Evolutionary conservation across 768 basidiomycete species (phyloP).

Genomic region (Leucocoprinus sp.): DNA sequence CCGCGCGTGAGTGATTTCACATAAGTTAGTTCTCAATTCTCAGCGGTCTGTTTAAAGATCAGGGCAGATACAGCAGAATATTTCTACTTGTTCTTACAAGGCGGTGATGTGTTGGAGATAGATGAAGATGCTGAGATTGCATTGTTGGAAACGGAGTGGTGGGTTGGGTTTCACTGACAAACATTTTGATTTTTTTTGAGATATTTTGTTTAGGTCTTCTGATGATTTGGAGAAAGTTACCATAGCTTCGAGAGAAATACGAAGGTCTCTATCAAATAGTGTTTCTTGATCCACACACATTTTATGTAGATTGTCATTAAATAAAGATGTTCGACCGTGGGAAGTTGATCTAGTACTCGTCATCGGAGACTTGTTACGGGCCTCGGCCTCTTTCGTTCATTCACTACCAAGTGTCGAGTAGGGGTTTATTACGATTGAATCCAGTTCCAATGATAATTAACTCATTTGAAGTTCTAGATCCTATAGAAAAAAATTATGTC

Average conservation of each 20-base stretch:
- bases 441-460: background rate
- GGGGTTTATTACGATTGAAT: background rate
- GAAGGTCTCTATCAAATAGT: background rate
- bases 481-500: conserved; percentile 26
- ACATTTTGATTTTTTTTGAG: background rate
- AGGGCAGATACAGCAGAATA: conserved; percentile 78
- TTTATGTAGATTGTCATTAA: background rate
- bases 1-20: conserved; percentile 62
- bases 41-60: conserved; percentile 51
- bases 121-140: conserved; percentile 61
- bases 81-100: conserved; percentile 70
- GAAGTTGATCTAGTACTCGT: conserved; percentile 8
- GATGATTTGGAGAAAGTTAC: background rate
- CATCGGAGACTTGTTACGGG: conserved; percentile 1
- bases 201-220: background rate
- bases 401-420: conserved; percentile 2
- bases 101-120: conserved; percentile 50
- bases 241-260: conserved; percentile 19
- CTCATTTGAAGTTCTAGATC: background rate
- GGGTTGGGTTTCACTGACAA: conserved; percentile 17
- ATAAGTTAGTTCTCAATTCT: too few relatives aligned
- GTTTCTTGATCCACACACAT: background rate
- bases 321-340: conserved; percentile 3
- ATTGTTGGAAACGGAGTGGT: conserved; percentile 82
- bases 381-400: background rate